A percentile compares a stretch with the other conserved stretches of the same genome.
These are phyloP conservation scores for Begonia masoniana DNA, from an alignment of 306 rosid species.

Conservation along the genomic window DNA sequence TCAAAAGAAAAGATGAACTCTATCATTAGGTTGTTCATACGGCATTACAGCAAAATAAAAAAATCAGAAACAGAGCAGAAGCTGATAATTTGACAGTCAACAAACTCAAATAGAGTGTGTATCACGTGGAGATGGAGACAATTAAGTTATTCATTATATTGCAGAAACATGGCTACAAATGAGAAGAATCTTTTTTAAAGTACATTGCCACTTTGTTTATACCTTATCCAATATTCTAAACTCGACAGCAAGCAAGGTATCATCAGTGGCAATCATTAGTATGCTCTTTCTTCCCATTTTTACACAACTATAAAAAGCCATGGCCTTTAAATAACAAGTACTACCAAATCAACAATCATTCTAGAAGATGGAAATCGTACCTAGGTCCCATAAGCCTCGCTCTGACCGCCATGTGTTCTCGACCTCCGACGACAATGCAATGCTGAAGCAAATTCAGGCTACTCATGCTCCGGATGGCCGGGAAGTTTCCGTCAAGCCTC, in stretches of 20 bases:
- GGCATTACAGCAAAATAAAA: too few species aligned
- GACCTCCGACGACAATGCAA: conserved; percentile 23
- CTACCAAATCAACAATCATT: conserved; percentile 3
- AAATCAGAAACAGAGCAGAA: too few species aligned
- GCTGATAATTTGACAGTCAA: too few species aligned
- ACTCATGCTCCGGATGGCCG: conserved; percentile 33
- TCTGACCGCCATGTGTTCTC: conserved; percentile 20
- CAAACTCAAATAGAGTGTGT: too few species aligned
- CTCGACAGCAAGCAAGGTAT: too few species aligned
- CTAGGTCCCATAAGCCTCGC: not conserved
- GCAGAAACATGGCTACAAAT: too few species aligned
- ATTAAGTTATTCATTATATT: too few species aligned
- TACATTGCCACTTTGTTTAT: not conserved
- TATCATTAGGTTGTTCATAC: too few species aligned
- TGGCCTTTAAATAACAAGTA: not conserved
- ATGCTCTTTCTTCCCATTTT: conserved; percentile 6
- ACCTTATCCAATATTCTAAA: too few species aligned
- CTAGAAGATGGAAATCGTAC: conserved; percentile 2
- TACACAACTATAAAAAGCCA: not conserved
- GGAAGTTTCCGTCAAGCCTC: conserved; percentile 26
- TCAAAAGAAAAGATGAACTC: too few species aligned
- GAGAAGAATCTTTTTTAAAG: not conserved
- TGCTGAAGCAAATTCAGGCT: conserved; percentile 31
- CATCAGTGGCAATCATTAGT: conserved; percentile 5
- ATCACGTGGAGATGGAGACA: too few species aligned